Evolutionary conservation across 345 rosid species (phyloP), one percentile per base, ranked within the genome.

Genomic region (Linum lewisii): DNA sequence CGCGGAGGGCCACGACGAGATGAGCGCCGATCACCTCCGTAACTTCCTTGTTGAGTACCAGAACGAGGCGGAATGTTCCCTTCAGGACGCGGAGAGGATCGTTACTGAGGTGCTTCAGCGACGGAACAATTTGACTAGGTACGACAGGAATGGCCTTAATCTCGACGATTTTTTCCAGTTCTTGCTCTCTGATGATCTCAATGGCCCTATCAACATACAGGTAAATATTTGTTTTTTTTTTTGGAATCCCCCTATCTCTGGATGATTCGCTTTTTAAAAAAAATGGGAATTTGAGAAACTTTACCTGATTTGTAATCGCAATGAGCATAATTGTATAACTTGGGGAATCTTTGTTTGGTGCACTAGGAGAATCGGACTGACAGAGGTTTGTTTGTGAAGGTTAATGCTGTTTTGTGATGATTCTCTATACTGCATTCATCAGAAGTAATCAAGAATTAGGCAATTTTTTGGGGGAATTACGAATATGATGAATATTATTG

Each of bases 181-280:
- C 67, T 53, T 71, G 66, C 66, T 66, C 25, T 58, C 20, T n/a
- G 70, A 71, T 57, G 75, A 71, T 29, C 55, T 71, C 62, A 71
- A 66, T 29, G 75, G 70, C 6, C 70, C 67, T 15, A 32, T 71
- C 54, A 21, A 25, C 20, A 18, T 64, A 10, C 25, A 71, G 70
- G 75, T 71, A 49, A 18, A 34, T n/a, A n/a, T n/a, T n/a, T n/a
- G n/a, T n/a, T n/a, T n/a, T n/a, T n/a, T n/a, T n/a, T n/a, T n/a
- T 26, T 26, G 32, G 6, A 26, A 26, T 2, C 18, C 7, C 25
- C 32, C 22, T 23, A 44, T 5, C 32, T 25, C 44, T 19, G 32
- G 2, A 26, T 26, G 2, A 26, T 26, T 6, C 32, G 6, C 2
- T 26, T 26, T n/a, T n/a, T n/a, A n/a, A n/a, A n/a, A n/a, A n/a